phyloP scores from a whole-genome alignment of 495 filamentous ascomycete genomes.

The Neurospora pannonica region DNA sequence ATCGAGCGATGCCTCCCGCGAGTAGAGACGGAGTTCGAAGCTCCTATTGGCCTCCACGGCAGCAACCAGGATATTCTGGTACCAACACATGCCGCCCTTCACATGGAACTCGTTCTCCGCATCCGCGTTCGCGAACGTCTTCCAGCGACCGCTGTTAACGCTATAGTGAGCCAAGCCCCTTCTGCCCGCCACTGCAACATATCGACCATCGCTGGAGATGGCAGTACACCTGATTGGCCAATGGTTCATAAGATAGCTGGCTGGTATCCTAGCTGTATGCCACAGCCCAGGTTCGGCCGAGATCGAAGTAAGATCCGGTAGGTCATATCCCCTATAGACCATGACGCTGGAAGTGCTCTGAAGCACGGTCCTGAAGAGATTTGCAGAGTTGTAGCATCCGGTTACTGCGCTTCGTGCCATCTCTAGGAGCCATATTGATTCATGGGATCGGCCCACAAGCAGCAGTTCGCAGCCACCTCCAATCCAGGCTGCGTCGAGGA shows the following conservation, averaged over 20 bases:
- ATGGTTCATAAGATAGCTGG: conserved; percentile 74
- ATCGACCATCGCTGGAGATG: conserved; percentile 84
- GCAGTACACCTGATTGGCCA: conserved; percentile 84
- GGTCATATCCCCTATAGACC: conserved; percentile 86
- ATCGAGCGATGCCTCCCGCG: conserved; percentile 73
- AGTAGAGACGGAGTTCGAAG: conserved; percentile 87
- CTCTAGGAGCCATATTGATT: conserved; percentile 78
- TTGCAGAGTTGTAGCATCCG: conserved; percentile 82
- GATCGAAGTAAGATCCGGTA: conserved; percentile 80
- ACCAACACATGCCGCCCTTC: conserved; percentile 96
- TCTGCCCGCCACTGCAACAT: conserved; percentile 88
- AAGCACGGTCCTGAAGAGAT: conserved; percentile 78
- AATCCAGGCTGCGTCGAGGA: conserved; percentile 72
- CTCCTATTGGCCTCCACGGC: conserved; percentile 79
- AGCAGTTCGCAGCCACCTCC: conserved; percentile 80
- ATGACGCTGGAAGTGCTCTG: conserved; percentile 78
- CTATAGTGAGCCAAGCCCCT: conserved; percentile 94
- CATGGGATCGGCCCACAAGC: conserved; percentile 55
- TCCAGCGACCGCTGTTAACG: conserved; percentile 89
- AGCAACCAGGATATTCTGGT: conserved; percentile 88
- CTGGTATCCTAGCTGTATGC: conserved; percentile 83
- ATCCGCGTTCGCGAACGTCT: conserved; percentile 72
- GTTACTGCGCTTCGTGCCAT: conserved; percentile 87
- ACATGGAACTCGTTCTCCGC: conserved; percentile 87
- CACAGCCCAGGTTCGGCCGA: conserved; percentile 88